Percentiles rank a stretch among this genome's conserved stretches.
Evolutionary conservation across 768 basidiomycete species (phyloP).

Genomic region (Ramaria sp.): DNA sequence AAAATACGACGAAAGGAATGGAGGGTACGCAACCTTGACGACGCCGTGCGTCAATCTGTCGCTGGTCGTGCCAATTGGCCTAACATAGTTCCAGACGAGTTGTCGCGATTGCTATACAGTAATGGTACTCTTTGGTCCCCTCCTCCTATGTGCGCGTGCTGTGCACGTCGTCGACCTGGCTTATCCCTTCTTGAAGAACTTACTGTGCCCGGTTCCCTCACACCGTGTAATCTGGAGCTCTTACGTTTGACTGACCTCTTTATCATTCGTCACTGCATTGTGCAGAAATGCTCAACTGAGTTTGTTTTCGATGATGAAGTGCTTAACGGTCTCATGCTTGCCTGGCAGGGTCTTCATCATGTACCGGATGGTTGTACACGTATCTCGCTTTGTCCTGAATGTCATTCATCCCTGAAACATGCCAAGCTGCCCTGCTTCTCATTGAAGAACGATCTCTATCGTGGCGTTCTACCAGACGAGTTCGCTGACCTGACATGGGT

Average conservation of each 20-base stretch:
- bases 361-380: background rate
- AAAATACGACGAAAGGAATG: too few species aligned
- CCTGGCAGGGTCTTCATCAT: background rate
- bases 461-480: constrained; percentile 15
- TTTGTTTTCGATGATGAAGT: background rate
- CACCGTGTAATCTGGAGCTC: background rate
- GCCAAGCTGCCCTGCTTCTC: background rate
- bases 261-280: background rate
- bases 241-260: background rate
- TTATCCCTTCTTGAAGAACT: background rate
- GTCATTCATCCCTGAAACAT: background rate
- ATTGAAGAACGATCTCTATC: constrained; percentile 17
- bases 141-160: background rate
- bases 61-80: too few species aligned
- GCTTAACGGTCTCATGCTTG: background rate
- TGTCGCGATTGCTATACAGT: too few species aligned
- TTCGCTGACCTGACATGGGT: constrained; percentile 20
- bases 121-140: background rate
- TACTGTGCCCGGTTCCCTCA: background rate
- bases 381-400: background rate
- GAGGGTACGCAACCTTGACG: too few species aligned
- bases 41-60: too few species aligned
- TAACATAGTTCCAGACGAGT: too few species aligned
- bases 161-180: background rate
- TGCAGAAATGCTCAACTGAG: background rate